phyloP scores from a whole-genome alignment of 345 rosid species.

The Abelmoschus esculentus region DNA sequence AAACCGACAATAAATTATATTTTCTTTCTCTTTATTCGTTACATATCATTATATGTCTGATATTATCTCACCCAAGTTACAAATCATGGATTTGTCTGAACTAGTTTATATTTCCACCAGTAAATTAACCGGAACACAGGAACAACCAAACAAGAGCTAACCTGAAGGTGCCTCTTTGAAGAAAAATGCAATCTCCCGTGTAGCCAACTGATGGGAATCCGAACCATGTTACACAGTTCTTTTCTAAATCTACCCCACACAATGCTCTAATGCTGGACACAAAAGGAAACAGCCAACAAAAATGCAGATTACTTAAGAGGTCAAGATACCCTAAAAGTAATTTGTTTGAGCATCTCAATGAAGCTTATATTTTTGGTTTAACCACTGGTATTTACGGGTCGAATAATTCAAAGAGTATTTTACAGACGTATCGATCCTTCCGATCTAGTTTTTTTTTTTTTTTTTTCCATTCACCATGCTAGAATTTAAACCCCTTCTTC shows the following conservation, averaged over 20 bases:
- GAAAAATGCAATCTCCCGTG: constrained; percentile 75
- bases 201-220: constrained; percentile 64
- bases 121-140: neutral
- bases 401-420: no score
- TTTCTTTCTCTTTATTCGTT: no score
- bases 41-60: neutral
- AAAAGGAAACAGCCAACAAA: constrained; percentile 4
- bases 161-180: constrained; percentile 44
- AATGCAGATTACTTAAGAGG: neutral
- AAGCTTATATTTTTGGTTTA: no score
- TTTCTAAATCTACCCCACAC: constrained; percentile 57
- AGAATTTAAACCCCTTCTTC: no score
- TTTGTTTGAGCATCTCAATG: no score
- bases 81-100: neutral
- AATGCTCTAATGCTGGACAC: constrained; percentile 65
- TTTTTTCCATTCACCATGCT: no score
- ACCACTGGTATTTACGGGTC: no score
- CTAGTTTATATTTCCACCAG: neutral
- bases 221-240: constrained; percentile 84
- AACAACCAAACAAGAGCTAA: constrained; percentile 17
- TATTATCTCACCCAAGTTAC: neutral
- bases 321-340: neutral
- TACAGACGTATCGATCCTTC: no score
- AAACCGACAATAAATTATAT: no score
- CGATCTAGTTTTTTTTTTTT: no score